These are phyloP conservation scores for Cyberlindnera euphorbiae DNA, from an alignment of 805 yeast genomes.

Conservation along the genomic window DNA sequence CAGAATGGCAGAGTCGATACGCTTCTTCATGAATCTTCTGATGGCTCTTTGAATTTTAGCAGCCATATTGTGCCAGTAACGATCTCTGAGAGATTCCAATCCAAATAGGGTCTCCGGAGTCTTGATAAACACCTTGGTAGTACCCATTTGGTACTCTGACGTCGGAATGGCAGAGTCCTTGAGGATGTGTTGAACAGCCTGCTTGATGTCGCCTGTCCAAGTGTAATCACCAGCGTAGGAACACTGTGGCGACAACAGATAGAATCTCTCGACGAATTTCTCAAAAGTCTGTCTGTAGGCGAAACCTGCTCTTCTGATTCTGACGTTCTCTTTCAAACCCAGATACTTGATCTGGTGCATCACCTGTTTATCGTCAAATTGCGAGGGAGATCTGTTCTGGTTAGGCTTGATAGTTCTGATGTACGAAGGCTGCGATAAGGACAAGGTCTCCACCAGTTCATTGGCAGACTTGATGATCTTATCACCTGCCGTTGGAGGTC, in stretches of 20 bases:
- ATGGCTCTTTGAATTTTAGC: slow-evolving; percentile 96
- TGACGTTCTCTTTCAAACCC: slow-evolving; percentile 93
- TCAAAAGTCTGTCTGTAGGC: slow-evolving; percentile 97
- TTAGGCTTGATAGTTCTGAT: slow-evolving; percentile 97
- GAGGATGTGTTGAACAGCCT: slow-evolving; percentile 50
- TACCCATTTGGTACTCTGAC: slow-evolving; percentile 86
- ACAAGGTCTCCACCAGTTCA: slow-evolving; percentile 79
- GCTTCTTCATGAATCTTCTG: slow-evolving; percentile 74
- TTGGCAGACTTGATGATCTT: slow-evolving; percentile 92
- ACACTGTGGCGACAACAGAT: slow-evolving; percentile 77
- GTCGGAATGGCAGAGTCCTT: slow-evolving; percentile 64
- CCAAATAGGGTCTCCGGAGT: slow-evolving; percentile 97
- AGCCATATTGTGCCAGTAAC: slow-evolving; percentile 98
- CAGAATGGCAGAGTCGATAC: slow-evolving; percentile 79
- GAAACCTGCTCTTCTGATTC: slow-evolving; percentile 97
- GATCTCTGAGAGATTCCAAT: slow-evolving; percentile 91
- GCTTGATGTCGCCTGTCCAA: slow-evolving; percentile 55
- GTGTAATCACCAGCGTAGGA: slow-evolving; percentile 86
- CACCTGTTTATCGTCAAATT: slow-evolving; percentile 84
- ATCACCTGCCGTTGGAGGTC: slow-evolving; percentile 96
- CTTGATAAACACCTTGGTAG: slow-evolving; percentile 87
- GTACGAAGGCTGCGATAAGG: slow-evolving; percentile 90
- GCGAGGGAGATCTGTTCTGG: slow-evolving; percentile 85
- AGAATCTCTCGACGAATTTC: slow-evolving; percentile 92
- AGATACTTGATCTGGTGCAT: slow-evolving; percentile 93